A percentile compares a stretch with the other conserved stretches of the same genome.
Evolutionary conservation across 352 stramenopile species (phyloP).

Genomic region (Phytophthora tubulina): DNA sequence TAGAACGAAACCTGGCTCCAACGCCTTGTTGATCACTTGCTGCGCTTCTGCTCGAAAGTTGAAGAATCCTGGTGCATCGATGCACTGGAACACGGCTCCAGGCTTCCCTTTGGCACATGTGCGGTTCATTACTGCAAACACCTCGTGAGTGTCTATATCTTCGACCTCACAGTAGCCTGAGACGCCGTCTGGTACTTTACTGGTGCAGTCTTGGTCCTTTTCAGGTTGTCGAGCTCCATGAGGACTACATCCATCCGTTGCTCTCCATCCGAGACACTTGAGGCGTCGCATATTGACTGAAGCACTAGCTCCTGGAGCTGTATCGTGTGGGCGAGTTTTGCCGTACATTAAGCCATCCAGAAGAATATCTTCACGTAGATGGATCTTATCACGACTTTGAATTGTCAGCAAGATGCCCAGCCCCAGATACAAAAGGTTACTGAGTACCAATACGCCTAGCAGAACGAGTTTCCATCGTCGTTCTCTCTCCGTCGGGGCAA

Average conservation of each 20-base stretch:
- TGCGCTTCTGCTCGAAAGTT: not conserved
- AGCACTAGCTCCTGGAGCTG: no score
- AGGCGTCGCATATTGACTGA: not conserved
- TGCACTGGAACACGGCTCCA: no score
- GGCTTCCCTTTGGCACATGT: no score
- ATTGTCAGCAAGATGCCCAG: constrained; percentile 4
- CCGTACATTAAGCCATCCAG: no score
- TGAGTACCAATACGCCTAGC: not conserved
- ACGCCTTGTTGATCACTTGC: not conserved
- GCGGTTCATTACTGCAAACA: not conserved
- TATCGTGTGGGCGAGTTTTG: no score
- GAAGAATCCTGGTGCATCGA: not conserved
- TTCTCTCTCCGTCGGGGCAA: not conserved
- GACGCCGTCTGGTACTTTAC: not conserved
- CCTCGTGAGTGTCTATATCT: not conserved
- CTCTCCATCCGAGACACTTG: not conserved
- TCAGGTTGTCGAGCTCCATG: not conserved
- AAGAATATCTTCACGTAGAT: not conserved
- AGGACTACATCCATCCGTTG: not conserved
- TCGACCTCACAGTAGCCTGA: not conserved
- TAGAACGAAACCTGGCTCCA: not conserved
- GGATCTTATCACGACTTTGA: not conserved
- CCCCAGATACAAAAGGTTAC: constrained; percentile 5
- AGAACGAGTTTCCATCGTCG: not conserved
- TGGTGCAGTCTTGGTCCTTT: not conserved